Evolutionary conservation across 306 rosid species (phyloP).

Genomic region (Crataegus laevigata): DNA sequence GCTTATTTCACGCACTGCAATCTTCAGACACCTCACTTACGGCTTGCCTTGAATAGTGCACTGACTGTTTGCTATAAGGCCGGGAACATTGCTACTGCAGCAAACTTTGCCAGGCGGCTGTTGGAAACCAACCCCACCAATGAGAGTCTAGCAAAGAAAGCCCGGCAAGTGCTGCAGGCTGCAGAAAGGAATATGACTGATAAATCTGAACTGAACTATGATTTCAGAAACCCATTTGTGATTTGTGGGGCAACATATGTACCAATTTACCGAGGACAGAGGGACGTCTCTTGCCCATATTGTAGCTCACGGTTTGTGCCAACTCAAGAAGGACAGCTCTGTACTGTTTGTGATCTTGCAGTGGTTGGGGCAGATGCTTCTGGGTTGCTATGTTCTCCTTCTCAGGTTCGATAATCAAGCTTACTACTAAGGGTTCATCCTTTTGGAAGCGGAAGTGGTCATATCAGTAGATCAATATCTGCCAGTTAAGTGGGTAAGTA

Average conservation of each 20-base stretch:
- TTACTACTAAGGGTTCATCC: constrained; percentile 23
- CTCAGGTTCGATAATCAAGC: constrained; percentile 68
- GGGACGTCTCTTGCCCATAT: constrained; percentile 75
- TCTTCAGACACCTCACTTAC: constrained; percentile 84
- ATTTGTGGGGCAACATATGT: constrained; percentile 79
- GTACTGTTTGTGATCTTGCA: constrained; percentile 80
- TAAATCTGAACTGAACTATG: constrained; percentile 62
- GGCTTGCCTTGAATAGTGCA: constrained; percentile 75
- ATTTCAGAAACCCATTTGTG: constrained; percentile 88
- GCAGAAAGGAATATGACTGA: constrained; percentile 91
- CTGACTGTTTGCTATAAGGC: constrained; percentile 71
- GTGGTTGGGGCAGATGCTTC: constrained; percentile 87
- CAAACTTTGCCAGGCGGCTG: constrained; percentile 73
- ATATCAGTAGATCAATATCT: not conserved
- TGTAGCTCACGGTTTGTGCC: constrained; percentile 87
- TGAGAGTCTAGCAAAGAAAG: constrained; percentile 75
- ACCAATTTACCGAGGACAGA: constrained; percentile 88
- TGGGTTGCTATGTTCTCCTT: constrained; percentile 77
- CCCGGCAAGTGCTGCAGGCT: constrained; percentile 84
- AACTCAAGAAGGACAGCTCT: constrained; percentile 66
- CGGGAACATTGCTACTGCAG: constrained; percentile 78
- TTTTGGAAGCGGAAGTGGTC: constrained; percentile 25
- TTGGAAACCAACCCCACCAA: constrained; percentile 76
- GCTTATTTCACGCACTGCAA: constrained; percentile 95
- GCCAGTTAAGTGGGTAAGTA: constrained; percentile 25